Evolutionary conservation across 1,139 yeast species (phyloP).

Genomic region (Suhomyces bribrorum): DNA sequence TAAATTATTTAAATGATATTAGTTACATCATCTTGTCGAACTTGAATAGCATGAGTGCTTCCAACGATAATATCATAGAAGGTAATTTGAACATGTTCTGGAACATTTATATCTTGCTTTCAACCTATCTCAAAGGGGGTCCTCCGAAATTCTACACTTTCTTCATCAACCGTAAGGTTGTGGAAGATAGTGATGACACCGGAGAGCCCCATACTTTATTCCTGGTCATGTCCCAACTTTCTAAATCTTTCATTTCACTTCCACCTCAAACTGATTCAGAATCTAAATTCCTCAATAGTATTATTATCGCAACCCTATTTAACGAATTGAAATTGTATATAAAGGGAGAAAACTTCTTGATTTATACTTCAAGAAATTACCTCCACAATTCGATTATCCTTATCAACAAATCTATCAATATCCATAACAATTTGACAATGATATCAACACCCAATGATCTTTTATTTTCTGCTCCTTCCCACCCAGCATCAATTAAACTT

Average conservation of each 20-base stretch:
- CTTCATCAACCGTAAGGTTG: slow-evolving; percentile 30
- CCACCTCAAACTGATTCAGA: slow-evolving; percentile 19
- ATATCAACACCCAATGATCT: slow-evolving; percentile 9
- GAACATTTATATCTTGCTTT: slow-evolving; percentile 45
- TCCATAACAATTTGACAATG: slow-evolving; percentile 13
- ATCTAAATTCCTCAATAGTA: slow-evolving; percentile 33
- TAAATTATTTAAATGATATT: slow-evolving; percentile 50
- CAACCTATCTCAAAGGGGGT: slow-evolving; percentile 36
- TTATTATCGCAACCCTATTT: slow-evolving; percentile 38
- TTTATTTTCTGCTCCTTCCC: slow-evolving; percentile 6
- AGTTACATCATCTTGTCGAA: slow-evolving; percentile 21
- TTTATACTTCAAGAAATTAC: slow-evolving; percentile 41
- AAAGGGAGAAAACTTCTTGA: slow-evolving; percentile 30
- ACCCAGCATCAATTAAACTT: slow-evolving; percentile 15
- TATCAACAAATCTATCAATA: slow-evolving; percentile 41
- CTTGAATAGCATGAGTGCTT: slow-evolving; percentile 15
- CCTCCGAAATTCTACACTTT: slow-evolving; percentile 44
- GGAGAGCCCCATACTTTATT: slow-evolving; percentile 8
- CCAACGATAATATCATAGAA: slow-evolving; percentile 23
- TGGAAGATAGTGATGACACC: slow-evolving; percentile 1
- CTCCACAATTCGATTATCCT: slow-evolving; percentile 51
- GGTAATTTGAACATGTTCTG: slow-evolving; percentile 36
- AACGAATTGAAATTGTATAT: slow-evolving; percentile 45
- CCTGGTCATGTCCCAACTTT: slow-evolving; percentile 17
- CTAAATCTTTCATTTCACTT: slow-evolving; percentile 23